Conservation (phyloP, 2,329 filamentous ascomycete genomes). For the Fusarium nurragi region DNA sequence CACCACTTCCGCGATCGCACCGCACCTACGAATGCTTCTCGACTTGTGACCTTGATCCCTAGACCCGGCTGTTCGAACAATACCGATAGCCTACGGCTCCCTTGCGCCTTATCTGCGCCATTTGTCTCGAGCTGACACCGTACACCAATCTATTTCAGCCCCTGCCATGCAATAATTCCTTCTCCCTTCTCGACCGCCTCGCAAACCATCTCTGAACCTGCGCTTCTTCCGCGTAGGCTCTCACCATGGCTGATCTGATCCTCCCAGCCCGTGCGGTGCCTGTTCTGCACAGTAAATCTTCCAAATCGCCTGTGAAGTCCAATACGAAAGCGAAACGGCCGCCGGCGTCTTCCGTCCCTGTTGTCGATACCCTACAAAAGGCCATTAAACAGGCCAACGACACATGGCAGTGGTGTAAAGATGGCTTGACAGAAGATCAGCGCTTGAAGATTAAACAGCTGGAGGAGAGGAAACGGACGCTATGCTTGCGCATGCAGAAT, state of each 20-base stretch:
- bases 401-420: conserved; percentile 58
- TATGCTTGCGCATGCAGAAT: conserved; percentile 72
- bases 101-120: neutral
- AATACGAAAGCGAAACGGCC: conserved; percentile 42
- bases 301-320: conserved; percentile 24
- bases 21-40: conserved; percentile 23
- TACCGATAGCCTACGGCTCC: neutral
- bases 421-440: conserved; percentile 63
- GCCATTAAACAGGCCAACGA: conserved; percentile 54
- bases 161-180: conserved; percentile 31
- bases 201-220: conserved; percentile 18
- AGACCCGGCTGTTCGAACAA: conserved; percentile 18
- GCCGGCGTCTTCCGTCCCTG: conserved; percentile 21
- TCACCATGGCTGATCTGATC: conserved; percentile 44
- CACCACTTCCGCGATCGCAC: conserved; percentile 24
- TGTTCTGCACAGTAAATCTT: conserved; percentile 33
- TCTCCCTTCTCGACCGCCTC: neutral
- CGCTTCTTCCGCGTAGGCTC: conserved; percentile 12
- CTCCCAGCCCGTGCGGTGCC: conserved; percentile 40
- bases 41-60: conserved; percentile 30
- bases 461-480: conserved; percentile 70
- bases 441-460: conserved; percentile 56
- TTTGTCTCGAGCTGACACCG: neutral
- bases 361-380: conserved; percentile 43
- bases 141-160: neutral